These are phyloP conservation scores for Sideroxylon spinosum DNA, from an alignment of 179 eudicot species.

Conservation along the genomic window DNA sequence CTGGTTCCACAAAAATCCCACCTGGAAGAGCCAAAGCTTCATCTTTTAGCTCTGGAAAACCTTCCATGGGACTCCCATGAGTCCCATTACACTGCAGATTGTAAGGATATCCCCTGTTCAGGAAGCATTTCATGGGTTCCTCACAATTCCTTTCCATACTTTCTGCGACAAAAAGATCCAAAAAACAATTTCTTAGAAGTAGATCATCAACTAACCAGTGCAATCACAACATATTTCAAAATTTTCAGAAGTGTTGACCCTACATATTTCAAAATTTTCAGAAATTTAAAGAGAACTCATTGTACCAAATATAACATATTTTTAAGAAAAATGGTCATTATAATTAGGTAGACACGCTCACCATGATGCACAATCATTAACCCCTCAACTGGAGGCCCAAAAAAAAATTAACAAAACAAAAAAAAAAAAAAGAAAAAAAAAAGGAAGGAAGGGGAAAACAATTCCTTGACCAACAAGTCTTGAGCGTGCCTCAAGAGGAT, in stretches of 20 bases:
- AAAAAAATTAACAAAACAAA: too few species aligned
- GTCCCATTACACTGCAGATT: constrained; percentile 34
- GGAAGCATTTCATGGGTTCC: constrained; percentile 57
- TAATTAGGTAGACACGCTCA: too few species aligned
- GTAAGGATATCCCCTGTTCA: constrained; percentile 40
- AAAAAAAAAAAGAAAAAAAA: too few species aligned
- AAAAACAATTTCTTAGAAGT: constrained; percentile 10
- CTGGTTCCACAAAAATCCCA: constrained; percentile 29
- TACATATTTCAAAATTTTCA: neutral
- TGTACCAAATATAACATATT: neutral
- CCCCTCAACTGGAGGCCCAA: too few species aligned
- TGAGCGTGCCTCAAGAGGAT: too few species aligned
- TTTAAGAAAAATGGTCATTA: too few species aligned
- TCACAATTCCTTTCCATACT: constrained; percentile 54
- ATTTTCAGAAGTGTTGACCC: neutral
- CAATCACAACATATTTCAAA: neutral
- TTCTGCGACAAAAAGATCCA: constrained; percentile 36
- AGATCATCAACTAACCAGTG: neutral
- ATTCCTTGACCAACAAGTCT: too few species aligned
- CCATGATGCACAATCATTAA: too few species aligned
- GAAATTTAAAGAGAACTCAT: neutral
- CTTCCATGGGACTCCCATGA: constrained; percentile 37
- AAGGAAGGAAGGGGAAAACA: too few species aligned
- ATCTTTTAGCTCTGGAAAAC: constrained; percentile 43
- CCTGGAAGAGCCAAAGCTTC: constrained; percentile 30